Percentiles rank a stretch among this genome's conserved stretches.
Evolutionary conservation across 495 filamentous ascomycete genomes (phyloP).

Genomic region (Annulohypoxylon nitens): DNA sequence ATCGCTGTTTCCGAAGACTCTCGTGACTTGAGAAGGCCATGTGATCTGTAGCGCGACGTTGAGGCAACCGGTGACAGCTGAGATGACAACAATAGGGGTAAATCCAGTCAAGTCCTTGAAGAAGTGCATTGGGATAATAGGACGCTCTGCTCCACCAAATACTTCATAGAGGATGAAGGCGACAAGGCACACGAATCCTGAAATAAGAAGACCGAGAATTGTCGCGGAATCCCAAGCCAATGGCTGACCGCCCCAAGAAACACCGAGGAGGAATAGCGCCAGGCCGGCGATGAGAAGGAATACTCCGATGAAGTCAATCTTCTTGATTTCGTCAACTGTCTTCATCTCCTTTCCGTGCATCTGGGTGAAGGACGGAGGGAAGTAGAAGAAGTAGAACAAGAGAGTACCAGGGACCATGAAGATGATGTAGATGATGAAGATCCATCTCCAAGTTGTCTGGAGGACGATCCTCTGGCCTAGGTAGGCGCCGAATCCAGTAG

Average conservation of each 20-base stretch:
- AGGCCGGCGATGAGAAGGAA: conserved; percentile 54
- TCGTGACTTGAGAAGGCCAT: conserved; percentile 31
- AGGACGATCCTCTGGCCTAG: conserved; percentile 36
- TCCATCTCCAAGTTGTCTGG: conserved; percentile 60
- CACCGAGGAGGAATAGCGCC: conserved; percentile 58
- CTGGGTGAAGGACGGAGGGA: conserved; percentile 50
- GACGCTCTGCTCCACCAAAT: conserved; percentile 50
- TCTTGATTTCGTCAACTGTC: conserved; percentile 47
- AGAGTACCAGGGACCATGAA: conserved; percentile 45
- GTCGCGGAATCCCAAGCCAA: conserved; percentile 62
- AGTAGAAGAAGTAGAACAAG: conserved; percentile 54
- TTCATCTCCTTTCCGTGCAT: conserved; percentile 45
- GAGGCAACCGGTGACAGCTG: conserved; percentile 46
- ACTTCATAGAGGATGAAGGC: conserved; percentile 59
- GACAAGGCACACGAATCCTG: conserved; percentile 56
- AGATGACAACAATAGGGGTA: conserved; percentile 53
- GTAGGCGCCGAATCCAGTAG: conserved; percentile 46
- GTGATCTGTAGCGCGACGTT: conserved; percentile 41
- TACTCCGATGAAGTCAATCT: conserved; percentile 59
- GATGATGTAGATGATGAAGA: conserved; percentile 55
- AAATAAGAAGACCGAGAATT: conserved; percentile 57
- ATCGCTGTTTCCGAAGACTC: conserved; percentile 23
- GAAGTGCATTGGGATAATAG: conserved; percentile 56
- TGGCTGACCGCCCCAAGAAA: conserved; percentile 62
- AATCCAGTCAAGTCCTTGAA: conserved; percentile 57